phyloP scores from a whole-genome alignment of 2,329 filamentous ascomycete genomes.

The Orbilia javanica region DNA sequence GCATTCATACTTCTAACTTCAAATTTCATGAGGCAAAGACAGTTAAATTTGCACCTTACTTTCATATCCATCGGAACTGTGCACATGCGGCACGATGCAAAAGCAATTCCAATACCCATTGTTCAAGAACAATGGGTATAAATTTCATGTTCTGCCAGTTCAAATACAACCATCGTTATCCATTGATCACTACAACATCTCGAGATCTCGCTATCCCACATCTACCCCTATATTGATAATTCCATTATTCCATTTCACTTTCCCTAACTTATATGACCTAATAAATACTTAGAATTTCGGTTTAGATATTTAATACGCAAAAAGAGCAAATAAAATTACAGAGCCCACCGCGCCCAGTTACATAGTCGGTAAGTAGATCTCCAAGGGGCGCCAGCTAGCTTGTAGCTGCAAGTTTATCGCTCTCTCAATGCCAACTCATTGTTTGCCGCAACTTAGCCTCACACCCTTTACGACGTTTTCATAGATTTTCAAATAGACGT shows the following conservation, averaged over 20 bases:
- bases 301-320: too few relatives aligned
- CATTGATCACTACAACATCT: background rate
- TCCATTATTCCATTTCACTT: background rate
- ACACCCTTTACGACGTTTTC: background rate
- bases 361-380: background rate
- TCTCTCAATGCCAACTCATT: background rate
- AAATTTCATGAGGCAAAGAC: constrained; percentile 16
- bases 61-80: background rate
- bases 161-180: background rate
- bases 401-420: background rate
- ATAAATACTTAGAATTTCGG: too few relatives aligned
- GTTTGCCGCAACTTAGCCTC: background rate
- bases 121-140: constrained; percentile 53
- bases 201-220: background rate
- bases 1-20: background rate
- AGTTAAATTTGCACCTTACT: background rate
- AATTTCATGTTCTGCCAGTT: constrained; percentile 1
- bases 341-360: too few relatives aligned
- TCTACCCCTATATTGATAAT: background rate
- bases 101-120: constrained; percentile 35
- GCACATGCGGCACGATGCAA: constrained; percentile 29
- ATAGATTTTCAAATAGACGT: background rate
- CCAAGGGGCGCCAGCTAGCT: too few relatives aligned
- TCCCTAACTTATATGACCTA: too few relatives aligned
- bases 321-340: background rate